Percentiles rank a stretch among this genome's conserved stretches.
Evolutionary conservation across 352 stramenopile species (phyloP).

Genomic region (Pythium biforme): DNA sequence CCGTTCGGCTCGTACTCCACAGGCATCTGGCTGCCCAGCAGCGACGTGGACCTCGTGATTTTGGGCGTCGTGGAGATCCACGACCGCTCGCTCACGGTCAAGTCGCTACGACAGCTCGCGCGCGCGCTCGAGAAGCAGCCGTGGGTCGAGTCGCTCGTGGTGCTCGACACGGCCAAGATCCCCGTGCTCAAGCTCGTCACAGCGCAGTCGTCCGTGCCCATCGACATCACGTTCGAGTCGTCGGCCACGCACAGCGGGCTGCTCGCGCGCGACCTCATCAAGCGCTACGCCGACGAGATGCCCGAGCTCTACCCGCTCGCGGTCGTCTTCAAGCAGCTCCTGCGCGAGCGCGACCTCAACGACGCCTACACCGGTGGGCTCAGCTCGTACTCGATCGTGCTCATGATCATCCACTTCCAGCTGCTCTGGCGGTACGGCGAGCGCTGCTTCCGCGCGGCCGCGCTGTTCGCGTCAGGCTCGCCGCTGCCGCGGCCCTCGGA

Average conservation of each 20-base stretch:
- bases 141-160: slow-evolving; percentile 82
- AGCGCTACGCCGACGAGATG: slow-evolving; percentile 76
- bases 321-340: slow-evolving; percentile 90
- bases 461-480: slow-evolving; percentile 23
- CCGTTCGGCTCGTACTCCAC: slow-evolving; percentile 87
- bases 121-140: slow-evolving; percentile 52
- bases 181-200: slow-evolving; percentile 83
- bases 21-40: slow-evolving; percentile 84
- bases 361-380: slow-evolving; percentile 90
- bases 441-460: slow-evolving; percentile 24
- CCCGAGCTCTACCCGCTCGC: slow-evolving; percentile 87
- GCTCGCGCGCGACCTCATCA: slow-evolving; percentile 81
- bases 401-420: slow-evolving; percentile 91
- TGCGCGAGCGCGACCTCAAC: slow-evolving; percentile 88
- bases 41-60: slow-evolving; percentile 85
- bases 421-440: slow-evolving; percentile 56
- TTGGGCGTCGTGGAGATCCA: slow-evolving; percentile 64
- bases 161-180: slow-evolving; percentile 83
- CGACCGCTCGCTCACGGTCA: slow-evolving; percentile 51
- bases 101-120: slow-evolving; percentile 57
- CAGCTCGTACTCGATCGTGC: slow-evolving; percentile 90
- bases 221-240: slow-evolving; percentile 87
- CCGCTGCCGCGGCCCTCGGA: slow-evolving; percentile 25
- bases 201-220: slow-evolving; percentile 68
- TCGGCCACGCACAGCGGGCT: slow-evolving; percentile 79